Evolutionary conservation across 1,139 yeast genomes (phyloP).

Genomic region (Tardiomyces depauwii): DNA sequence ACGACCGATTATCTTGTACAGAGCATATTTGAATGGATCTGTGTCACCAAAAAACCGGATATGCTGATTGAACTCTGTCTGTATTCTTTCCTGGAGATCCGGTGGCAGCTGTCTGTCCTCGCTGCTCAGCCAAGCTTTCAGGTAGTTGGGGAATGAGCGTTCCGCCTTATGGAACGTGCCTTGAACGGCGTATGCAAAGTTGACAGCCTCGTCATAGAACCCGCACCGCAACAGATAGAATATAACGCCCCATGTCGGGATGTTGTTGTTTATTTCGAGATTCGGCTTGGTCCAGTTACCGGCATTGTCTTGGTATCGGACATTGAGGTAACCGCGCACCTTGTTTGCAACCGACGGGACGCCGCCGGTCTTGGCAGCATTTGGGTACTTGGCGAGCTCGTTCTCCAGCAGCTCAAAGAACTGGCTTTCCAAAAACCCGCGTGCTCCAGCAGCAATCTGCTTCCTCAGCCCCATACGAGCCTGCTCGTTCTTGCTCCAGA

Average conservation of each 20-base stretch:
- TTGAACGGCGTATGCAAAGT: constrained; percentile 41
- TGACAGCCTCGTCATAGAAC: constrained; percentile 63
- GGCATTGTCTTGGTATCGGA: constrained; percentile 24
- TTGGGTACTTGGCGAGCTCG: constrained; percentile 52
- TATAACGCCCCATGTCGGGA: constrained; percentile 86
- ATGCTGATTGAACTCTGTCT: constrained; percentile 75
- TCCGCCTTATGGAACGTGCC: constrained; percentile 70
- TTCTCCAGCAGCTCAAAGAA: constrained; percentile 66
- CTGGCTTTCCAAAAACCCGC: constrained; percentile 57
- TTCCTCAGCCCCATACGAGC: constrained; percentile 33
- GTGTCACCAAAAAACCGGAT: constrained; percentile 57
- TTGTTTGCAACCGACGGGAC: constrained; percentile 65
- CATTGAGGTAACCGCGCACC: constrained; percentile 51
- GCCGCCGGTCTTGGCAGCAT: constrained; percentile 43
- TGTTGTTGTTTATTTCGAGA: constrained; percentile 59
- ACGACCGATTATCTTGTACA: constrained; percentile 84
- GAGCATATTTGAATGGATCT: constrained; percentile 86
- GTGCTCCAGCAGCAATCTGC: constrained; percentile 46
- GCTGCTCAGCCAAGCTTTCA: constrained; percentile 62
- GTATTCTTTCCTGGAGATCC: constrained; percentile 59
- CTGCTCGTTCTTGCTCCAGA: constrained; percentile 22
- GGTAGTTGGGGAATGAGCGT: constrained; percentile 68
- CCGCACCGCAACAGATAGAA: constrained; percentile 84
- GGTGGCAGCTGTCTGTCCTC: constrained; percentile 45
- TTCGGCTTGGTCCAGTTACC: constrained; percentile 41